Percentiles rank a stretch among this genome's conserved stretches.
phyloP scores from a whole-genome alignment of 1,284 basidiomycete species.

The Cryptococcus sp. region DNA sequence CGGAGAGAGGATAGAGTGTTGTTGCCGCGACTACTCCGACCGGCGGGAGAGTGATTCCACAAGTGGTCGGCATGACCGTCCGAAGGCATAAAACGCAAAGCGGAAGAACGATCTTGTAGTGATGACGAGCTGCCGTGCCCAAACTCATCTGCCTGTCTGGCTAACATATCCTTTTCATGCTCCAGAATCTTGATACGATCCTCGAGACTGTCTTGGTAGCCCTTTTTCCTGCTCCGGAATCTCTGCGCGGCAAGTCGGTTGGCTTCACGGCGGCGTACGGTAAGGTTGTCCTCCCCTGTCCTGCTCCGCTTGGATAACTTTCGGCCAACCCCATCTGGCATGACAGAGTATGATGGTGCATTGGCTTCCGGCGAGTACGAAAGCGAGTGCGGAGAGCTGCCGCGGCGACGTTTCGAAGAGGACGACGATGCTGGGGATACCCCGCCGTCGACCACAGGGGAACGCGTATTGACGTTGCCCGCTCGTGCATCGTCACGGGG shows the following conservation, averaged over 20 bases:
- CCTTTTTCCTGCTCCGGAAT: slow-evolving; percentile 48
- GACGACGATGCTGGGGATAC: neutral
- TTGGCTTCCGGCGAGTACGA: too few relatives aligned
- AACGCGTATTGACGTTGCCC: too few relatives aligned
- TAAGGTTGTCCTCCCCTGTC: slow-evolving; percentile 23
- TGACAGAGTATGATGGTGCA: too few relatives aligned
- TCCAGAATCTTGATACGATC: slow-evolving; percentile 41
- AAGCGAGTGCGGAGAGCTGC: neutral
- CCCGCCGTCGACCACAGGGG: neutral
- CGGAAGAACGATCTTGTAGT: neutral
- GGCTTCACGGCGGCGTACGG: slow-evolving; percentile 43
- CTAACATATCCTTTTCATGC: slow-evolving; percentile 34
- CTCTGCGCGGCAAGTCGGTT: slow-evolving; percentile 50
- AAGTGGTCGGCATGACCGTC: neutral
- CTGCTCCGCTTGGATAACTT: neutral
- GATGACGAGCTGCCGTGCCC: neutral
- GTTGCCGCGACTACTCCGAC: neutral
- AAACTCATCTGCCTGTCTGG: slow-evolving; percentile 26
- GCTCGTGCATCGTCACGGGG: too few relatives aligned
- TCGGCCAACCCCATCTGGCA: neutral
- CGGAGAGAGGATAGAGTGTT: neutral
- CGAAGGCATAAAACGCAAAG: neutral
- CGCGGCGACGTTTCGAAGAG: neutral
- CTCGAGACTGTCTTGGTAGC: slow-evolving; percentile 49
- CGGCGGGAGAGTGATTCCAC: neutral